These are phyloP conservation scores for Triglochin maritima DNA, from an alignment of 106 monocot species.

Conservation along the genomic window DNA sequence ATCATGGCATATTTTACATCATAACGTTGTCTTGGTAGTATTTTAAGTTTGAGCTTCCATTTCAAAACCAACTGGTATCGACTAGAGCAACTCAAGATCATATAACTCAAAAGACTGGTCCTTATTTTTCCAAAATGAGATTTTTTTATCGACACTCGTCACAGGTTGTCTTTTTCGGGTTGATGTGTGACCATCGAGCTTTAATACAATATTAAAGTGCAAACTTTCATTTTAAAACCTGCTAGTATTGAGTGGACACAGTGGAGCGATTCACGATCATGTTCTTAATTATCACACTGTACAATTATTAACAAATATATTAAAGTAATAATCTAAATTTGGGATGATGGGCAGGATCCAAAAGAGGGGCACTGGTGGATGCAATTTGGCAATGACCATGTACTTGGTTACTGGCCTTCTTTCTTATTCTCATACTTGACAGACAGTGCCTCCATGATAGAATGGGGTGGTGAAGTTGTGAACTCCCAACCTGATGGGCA, in stretches of 20 bases:
- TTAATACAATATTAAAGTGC: no score
- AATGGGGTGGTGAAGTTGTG: constrained; percentile 81
- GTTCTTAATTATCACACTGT: no score
- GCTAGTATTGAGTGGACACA: no score
- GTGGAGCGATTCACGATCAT: no score
- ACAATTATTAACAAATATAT: not conserved
- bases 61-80: no score
- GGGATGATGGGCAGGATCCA: constrained; percentile 35
- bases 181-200: no score
- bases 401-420: constrained; percentile 70
- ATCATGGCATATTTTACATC: no score
- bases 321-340: not conserved
- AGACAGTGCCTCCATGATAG: constrained; percentile 58
- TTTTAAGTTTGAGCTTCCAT: no score
- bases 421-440: constrained; percentile 61
- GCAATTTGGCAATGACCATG: constrained; percentile 65
- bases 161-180: no score
- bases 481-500: constrained; percentile 56
- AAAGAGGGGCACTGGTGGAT: constrained; percentile 72
- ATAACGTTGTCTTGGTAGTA: no score
- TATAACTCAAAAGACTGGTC: not conserved
- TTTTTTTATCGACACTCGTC: no score
- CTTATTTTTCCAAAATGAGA: not conserved
- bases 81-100: not conserved
- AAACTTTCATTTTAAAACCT: no score